These are phyloP conservation scores for Pichia membranifaciens DNA, from an alignment of 805 yeast species.

Conservation along the genomic window DNA sequence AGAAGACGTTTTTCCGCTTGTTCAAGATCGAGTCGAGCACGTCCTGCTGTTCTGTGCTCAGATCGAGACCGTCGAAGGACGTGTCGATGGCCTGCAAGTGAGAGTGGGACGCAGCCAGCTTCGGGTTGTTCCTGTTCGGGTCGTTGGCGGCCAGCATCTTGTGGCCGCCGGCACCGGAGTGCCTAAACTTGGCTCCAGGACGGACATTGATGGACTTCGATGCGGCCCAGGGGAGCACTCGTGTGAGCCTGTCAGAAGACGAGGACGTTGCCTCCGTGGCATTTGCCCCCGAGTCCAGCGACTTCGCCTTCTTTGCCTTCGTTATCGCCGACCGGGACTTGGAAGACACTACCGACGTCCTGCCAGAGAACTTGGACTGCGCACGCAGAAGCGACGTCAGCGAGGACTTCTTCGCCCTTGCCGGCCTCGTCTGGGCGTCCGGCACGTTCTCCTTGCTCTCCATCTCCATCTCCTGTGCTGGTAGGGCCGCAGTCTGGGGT, in stretches of 20 bases:
- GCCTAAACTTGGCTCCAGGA: background rate
- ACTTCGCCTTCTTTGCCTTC: background rate
- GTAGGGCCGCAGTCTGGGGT: too few relatives aligned
- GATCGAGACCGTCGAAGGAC: background rate
- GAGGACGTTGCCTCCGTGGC: background rate
- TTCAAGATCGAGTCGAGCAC: slow-evolving; percentile 49
- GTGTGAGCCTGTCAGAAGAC: background rate
- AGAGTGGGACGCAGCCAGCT: background rate
- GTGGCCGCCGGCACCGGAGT: slow-evolving; percentile 2
- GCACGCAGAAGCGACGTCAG: slow-evolving; percentile 7
- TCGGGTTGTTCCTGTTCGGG: background rate
- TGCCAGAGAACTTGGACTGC: slow-evolving; percentile 11
- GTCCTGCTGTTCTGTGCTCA: slow-evolving; percentile 36
- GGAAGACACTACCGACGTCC: slow-evolving; percentile 8
- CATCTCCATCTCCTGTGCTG: too few relatives aligned
- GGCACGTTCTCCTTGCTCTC: background rate
- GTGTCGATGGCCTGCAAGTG: slow-evolving; percentile 6
- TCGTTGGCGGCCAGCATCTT: too few relatives aligned
- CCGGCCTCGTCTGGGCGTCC: too few relatives aligned
- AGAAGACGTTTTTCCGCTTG: slow-evolving; percentile 52
- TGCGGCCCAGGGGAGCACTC: slow-evolving; percentile 7
- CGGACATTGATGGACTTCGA: background rate
- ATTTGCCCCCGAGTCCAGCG: background rate
- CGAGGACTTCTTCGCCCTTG: slow-evolving; percentile 1
- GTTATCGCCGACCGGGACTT: background rate